Conservation (phyloP, 2,329 filamentous ascomycete species). For the Colletotrichum tabaci region DNA sequence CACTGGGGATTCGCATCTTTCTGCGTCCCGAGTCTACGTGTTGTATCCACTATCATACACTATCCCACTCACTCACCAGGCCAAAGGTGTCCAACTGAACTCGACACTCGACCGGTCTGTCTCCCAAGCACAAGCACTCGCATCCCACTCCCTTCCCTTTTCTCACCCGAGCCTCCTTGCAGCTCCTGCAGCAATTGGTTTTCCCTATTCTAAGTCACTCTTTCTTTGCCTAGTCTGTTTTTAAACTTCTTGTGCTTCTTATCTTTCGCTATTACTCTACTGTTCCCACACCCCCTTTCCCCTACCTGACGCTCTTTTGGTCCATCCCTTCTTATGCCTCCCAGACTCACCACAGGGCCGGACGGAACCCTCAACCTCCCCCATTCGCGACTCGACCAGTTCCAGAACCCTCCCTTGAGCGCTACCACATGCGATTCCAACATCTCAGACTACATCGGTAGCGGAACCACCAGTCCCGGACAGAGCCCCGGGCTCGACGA, state of each 20-base stretch:
- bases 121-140: slow-evolving; percentile 9
- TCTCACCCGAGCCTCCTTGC: slow-evolving; percentile 31
- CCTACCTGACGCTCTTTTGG: slow-evolving; percentile 21
- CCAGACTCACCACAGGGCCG: slow-evolving; percentile 38
- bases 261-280: slow-evolving; percentile 15
- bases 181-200: slow-evolving; percentile 29
- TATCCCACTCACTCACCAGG: not conserved
- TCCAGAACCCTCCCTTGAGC: slow-evolving; percentile 28
- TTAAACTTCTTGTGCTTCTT: slow-evolving; percentile 7
- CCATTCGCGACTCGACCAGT: slow-evolving; percentile 23
- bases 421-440: slow-evolving; percentile 43
- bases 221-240: slow-evolving; percentile 31
- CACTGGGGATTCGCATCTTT: slow-evolving; percentile 4
- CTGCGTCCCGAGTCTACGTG: slow-evolving; percentile 3
- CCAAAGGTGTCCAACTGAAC: slow-evolving; percentile 18
- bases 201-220: slow-evolving; percentile 36
- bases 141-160: slow-evolving; percentile 14
- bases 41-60: too few relatives aligned
- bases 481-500: slow-evolving; percentile 32
- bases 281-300: not conserved
- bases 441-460: slow-evolving; percentile 41
- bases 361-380: slow-evolving; percentile 40
- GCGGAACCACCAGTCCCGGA: slow-evolving; percentile 37
- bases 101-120: slow-evolving; percentile 4
- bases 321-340: slow-evolving; percentile 40